These are phyloP conservation scores for Citrullus amarus DNA, from an alignment of 306 rosid genomes.

Conservation along the genomic window DNA sequence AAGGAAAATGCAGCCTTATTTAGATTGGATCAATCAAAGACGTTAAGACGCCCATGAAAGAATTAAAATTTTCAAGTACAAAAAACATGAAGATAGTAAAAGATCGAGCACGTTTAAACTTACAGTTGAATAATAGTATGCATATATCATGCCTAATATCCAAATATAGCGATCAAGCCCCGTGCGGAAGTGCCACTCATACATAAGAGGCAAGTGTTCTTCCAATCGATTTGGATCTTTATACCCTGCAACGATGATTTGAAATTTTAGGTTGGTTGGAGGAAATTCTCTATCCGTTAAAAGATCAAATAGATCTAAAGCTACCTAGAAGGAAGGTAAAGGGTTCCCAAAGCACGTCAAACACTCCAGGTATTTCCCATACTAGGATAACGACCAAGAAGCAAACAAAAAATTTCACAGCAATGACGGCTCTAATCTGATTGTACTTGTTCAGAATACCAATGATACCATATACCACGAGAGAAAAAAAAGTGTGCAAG, in stretches of 20 bases:
- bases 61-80: neutral
- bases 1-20: neutral
- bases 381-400: slow-evolving; percentile 67
- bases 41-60: neutral
- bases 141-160: slow-evolving; percentile 96
- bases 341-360: slow-evolving; percentile 83
- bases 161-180: slow-evolving; percentile 98
- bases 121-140: slow-evolving; percentile 91
- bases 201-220: slow-evolving; percentile 46
- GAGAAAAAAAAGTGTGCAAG: slow-evolving; percentile 95
- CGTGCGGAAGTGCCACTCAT: slow-evolving; percentile 94
- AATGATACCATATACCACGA: slow-evolving; percentile 81
- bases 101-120: slow-evolving; percentile 10
- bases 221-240: slow-evolving; percentile 16
- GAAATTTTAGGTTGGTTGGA: neutral
- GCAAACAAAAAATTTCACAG: slow-evolving; percentile 48
- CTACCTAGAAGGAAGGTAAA: slow-evolving; percentile 65
- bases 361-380: slow-evolving; percentile 97
- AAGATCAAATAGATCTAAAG: slow-evolving; percentile 8
- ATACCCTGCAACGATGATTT: slow-evolving; percentile 14
- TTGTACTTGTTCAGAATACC: slow-evolving; percentile 75
- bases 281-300: neutral
- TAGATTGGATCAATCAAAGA: neutral
- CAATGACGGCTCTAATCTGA: slow-evolving; percentile 66
- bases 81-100: neutral